A percentile compares a stretch with the other conserved stretches of the same genome.
Evolutionary conservation across 208 protist genomes (phyloP).

Genomic region (Jaenimonas drosophilae): DNA sequence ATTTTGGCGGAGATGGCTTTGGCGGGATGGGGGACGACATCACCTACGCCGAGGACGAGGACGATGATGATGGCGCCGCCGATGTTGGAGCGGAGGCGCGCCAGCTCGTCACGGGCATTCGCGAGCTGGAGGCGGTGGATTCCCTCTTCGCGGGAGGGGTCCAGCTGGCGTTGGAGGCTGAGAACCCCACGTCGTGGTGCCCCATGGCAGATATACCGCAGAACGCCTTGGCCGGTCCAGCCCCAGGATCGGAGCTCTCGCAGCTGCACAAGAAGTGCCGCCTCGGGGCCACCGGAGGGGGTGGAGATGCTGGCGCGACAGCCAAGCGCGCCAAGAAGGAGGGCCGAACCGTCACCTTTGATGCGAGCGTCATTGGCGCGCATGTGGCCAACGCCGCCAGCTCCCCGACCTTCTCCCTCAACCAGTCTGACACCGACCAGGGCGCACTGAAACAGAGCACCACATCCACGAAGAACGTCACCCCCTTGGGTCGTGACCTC

Average conservation of each 20-base stretch:
- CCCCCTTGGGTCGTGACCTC: slow-evolving; percentile 65
- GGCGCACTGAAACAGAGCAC: slow-evolving; percentile 49
- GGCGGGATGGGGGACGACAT: not conserved
- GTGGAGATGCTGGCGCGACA: not conserved
- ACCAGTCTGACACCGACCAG: slow-evolving; percentile 9
- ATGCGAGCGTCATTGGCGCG: too few relatives aligned
- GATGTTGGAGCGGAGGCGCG: slow-evolving; percentile 29
- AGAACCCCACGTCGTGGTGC: slow-evolving; percentile 65
- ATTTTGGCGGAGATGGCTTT: not conserved
- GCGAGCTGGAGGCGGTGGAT: slow-evolving; percentile 61
- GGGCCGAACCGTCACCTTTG: too few relatives aligned
- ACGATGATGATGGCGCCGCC: not conserved
- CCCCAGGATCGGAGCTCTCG: slow-evolving; percentile 18
- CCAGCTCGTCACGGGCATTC: slow-evolving; percentile 43
- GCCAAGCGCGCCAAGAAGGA: slow-evolving; percentile 41
- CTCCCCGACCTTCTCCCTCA: not conserved
- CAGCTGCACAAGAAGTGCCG: slow-evolving; percentile 56
- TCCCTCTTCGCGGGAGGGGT: slow-evolving; percentile 19
- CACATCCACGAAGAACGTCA: slow-evolving; percentile 50
- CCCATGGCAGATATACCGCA: slow-evolving; percentile 30
- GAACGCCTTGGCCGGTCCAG: slow-evolving; percentile 11
- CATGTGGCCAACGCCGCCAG: slow-evolving; percentile 4
- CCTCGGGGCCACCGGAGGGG: slow-evolving; percentile 7
- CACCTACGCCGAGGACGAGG: not conserved
- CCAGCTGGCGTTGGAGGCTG: slow-evolving; percentile 66